Conservation (phyloP, 1,139 yeast genomes). For the Sugiyamaella paludigena region DNA sequence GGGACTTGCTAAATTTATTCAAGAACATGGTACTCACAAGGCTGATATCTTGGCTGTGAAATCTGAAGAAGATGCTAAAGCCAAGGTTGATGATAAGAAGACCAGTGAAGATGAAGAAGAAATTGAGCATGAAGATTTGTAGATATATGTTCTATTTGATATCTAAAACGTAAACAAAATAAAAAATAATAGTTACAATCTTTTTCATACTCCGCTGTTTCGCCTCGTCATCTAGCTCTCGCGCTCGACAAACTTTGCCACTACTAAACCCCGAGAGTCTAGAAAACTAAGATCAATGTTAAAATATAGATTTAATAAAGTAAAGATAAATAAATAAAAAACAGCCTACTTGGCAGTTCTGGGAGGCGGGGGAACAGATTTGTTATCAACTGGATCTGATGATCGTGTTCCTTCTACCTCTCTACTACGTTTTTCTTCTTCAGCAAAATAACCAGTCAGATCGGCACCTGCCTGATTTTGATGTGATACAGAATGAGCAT, state of each 20-base stretch:
- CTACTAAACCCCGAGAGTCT: no score
- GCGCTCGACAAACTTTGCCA: no score
- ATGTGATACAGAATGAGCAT: conserved; percentile 11
- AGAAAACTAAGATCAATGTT: no score
- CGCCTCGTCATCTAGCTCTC: no score
- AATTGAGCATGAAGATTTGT: conserved; percentile 22
- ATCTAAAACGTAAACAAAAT: no score
- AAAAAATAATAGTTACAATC: no score
- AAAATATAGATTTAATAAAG: no score
- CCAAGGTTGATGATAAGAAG: conserved; percentile 39
- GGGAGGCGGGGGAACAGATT: conserved; percentile 27
- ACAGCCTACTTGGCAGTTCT: conserved; percentile 1
- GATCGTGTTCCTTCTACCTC: conserved; percentile 32
- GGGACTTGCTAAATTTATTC: conserved; percentile 65
- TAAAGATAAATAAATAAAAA: conserved; percentile 9
- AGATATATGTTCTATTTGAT: no score
- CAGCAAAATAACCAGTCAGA: conserved; percentile 38
- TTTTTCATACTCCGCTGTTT: no score
- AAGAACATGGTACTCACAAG: conserved; percentile 57
- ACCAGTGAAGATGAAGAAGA: conserved; percentile 17
- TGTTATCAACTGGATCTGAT: conserved; percentile 5
- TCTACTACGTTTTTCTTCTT: conserved; percentile 36
- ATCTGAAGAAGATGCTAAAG: conserved; percentile 30
- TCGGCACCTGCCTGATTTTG: conserved; percentile 22
- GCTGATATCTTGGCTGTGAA: conserved; percentile 50